Percentiles rank a stretch among this genome's conserved stretches.
Conservation (phyloP, 768 basidiomycete genomes). For the Gloeopeniophorella convolvens region DNA sequence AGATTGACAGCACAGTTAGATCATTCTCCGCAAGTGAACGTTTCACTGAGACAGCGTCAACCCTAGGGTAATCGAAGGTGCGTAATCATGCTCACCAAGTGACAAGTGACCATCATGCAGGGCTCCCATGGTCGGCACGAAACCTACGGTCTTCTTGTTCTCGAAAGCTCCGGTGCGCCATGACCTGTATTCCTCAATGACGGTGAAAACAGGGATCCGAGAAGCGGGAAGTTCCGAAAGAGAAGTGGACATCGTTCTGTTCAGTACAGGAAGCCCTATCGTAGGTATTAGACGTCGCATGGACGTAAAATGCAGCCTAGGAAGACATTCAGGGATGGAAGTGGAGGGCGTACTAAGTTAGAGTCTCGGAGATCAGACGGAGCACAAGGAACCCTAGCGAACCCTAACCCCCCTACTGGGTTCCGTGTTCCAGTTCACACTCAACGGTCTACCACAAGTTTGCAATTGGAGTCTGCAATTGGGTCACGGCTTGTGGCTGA, state of each 20-base stretch:
- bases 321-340: too few relatives aligned
- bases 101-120: conserved; percentile 90
- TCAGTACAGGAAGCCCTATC: neutral
- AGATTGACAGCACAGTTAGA: conserved; percentile 87
- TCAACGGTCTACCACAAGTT: too few relatives aligned
- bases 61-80: neutral
- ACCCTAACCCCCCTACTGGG: neutral
- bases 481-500: too few relatives aligned
- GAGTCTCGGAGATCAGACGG: too few relatives aligned
- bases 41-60: conserved; percentile 46
- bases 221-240: conserved; percentile 24
- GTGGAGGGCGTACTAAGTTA: too few relatives aligned
- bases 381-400: too few relatives aligned
- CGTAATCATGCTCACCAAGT: conserved; percentile 54
- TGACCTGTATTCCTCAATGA: conserved; percentile 53
- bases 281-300: neutral
- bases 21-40: conserved; percentile 74
- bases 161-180: conserved; percentile 69
- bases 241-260: conserved; percentile 1
- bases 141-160: conserved; percentile 67
- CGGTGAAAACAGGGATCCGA: conserved; percentile 45
- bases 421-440: neutral
- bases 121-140: conserved; percentile 98
- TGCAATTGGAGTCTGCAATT: too few relatives aligned
- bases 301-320: too few relatives aligned